Evolutionary conservation across 2,329 filamentous ascomycete species (phyloP).

Genomic region (Penicillium sp.): DNA sequence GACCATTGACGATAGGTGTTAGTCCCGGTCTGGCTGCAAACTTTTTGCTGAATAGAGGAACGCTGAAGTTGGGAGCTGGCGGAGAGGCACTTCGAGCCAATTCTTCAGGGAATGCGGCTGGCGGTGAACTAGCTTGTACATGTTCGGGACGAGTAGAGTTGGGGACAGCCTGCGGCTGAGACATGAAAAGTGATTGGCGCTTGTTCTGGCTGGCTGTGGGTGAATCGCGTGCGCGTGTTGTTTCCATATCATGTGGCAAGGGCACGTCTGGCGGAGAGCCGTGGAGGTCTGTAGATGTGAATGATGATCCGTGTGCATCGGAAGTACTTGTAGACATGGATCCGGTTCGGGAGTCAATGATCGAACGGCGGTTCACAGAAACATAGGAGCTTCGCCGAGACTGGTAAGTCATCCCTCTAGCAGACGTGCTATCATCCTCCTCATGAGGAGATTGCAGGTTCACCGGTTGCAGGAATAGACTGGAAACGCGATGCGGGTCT

Average conservation of each 20-base stretch:
- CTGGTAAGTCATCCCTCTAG: slow-evolving; percentile 22
- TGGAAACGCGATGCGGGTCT: slow-evolving; percentile 35
- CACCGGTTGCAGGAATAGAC: slow-evolving; percentile 30
- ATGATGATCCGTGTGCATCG: slow-evolving; percentile 18
- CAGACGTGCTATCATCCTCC: slow-evolving; percentile 22
- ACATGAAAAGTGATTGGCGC: slow-evolving; percentile 26
- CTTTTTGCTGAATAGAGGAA: slow-evolving; percentile 42
- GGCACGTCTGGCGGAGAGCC: slow-evolving; percentile 20
- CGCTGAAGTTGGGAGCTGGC: slow-evolving; percentile 42
- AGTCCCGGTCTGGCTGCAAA: slow-evolving; percentile 27
- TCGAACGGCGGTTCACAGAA: slow-evolving; percentile 30
- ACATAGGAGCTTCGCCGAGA: slow-evolving; percentile 30
- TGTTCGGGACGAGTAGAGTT: slow-evolving; percentile 16
- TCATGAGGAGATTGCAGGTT: slow-evolving; percentile 23
- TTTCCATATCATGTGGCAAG: slow-evolving; percentile 12
- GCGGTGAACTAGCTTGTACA: slow-evolving; percentile 18
- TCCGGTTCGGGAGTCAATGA: slow-evolving; percentile 29
- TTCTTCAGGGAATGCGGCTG: slow-evolving; percentile 26
- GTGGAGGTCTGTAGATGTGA: slow-evolving; percentile 14
- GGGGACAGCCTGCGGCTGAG: slow-evolving; percentile 6
- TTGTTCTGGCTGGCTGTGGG: slow-evolving; percentile 24
- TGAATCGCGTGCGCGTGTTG: slow-evolving; percentile 16
- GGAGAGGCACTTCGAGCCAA: slow-evolving; percentile 32
- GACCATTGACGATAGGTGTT: slow-evolving; percentile 14
- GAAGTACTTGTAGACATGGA: slow-evolving; percentile 20